Evolutionary conservation across 2,329 filamentous ascomycete genomes (phyloP), one percentile per base, ranked within the genome.

Genomic region (Capronia coronata): DNA sequence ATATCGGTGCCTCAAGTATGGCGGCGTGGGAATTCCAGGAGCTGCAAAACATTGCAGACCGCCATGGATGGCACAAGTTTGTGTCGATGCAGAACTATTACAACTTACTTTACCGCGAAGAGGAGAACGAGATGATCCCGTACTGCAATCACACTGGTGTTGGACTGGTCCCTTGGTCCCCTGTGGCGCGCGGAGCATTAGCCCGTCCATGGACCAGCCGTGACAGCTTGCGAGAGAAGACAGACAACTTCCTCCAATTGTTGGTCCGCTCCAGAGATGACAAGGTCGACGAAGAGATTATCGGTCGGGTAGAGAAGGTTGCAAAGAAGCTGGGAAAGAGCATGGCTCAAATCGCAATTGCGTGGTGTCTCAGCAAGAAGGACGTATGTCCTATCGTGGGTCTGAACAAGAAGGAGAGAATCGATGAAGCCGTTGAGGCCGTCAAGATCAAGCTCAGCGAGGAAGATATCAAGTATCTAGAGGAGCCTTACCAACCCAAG

Each of bases 301-400:
- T 80, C 42, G 64, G 67, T 29, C 69, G 77, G 0, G 76, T 82
- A 1, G 72, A 82, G 63, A 75, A 83, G 62, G 56, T 83, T 11
- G 78, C 80, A 0, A 68, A 72, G 54, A 78, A 79, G 65, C 73
- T 74, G 57, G 73, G 71, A 0, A 71, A 77, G 62, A 77, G 73
- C 55, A 85, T 86, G 75, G 76, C 78, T 38, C 76, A 83, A 48
- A 76, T 86, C 16, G 75, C 79, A 1, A 71, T 82, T 47, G 80
- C 80, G 2, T 86, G 83, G 83, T 73, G 75, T 49, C 67, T 78
- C 56, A 71, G 73, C 55, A 69, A 71, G 54, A 69, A 74, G 38
- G 73, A 75, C 4, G 65, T 72, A 19, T 77, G 72, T 56, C 80
- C 80, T 1, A 84, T 85, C 51, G 68, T 83, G 46, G 82, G 83